phyloP scores from a whole-genome alignment of 768 basidiomycete species.

The Kwoniella dejecticola region DNA sequence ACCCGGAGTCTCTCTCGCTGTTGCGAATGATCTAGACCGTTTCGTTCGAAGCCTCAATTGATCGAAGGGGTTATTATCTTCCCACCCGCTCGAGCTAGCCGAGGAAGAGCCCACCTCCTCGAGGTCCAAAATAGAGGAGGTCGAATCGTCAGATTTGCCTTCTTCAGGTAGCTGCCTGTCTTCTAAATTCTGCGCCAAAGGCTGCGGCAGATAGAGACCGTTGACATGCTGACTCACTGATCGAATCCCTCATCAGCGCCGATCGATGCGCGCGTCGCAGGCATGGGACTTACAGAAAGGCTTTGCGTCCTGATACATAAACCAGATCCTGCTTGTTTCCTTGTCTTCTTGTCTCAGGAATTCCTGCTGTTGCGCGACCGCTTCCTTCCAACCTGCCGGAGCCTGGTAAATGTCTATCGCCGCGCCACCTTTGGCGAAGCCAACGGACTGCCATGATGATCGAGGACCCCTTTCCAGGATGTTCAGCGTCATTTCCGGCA shows the following conservation, averaged over 20 bases:
- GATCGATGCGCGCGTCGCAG: too few species aligned
- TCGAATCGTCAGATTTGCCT: not conserved
- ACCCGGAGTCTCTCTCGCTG: slow-evolving; percentile 1
- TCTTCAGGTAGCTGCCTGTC: slow-evolving; percentile 3
- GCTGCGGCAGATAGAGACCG: slow-evolving; percentile 43
- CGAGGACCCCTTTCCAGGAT: slow-evolving; percentile 56
- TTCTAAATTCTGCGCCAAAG: slow-evolving; percentile 2
- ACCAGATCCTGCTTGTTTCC: slow-evolving; percentile 63
- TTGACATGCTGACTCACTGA: slow-evolving; percentile 22
- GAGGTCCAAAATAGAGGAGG: not conserved
- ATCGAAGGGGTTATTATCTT: not conserved
- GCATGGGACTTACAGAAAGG: slow-evolving; percentile 11
- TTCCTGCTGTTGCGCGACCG: slow-evolving; percentile 62
- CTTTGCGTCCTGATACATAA: slow-evolving; percentile 31
- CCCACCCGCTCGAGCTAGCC: slow-evolving; percentile 7
- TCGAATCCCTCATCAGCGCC: too few species aligned
- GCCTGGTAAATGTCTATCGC: slow-evolving; percentile 71
- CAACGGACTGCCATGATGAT: slow-evolving; percentile 69
- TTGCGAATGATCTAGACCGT: slow-evolving; percentile 11
- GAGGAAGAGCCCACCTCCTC: not conserved
- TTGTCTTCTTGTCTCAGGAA: slow-evolving; percentile 74
- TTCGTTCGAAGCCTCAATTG: slow-evolving; percentile 1
- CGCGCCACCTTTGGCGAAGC: slow-evolving; percentile 61
- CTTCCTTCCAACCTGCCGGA: slow-evolving; percentile 63
- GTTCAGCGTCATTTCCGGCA: slow-evolving; percentile 62